Percentiles rank a stretch among this genome's conserved stretches.
Conservation (phyloP, 805 yeast genomes). For the Schizosaccharomyces cryophilus region DNA sequence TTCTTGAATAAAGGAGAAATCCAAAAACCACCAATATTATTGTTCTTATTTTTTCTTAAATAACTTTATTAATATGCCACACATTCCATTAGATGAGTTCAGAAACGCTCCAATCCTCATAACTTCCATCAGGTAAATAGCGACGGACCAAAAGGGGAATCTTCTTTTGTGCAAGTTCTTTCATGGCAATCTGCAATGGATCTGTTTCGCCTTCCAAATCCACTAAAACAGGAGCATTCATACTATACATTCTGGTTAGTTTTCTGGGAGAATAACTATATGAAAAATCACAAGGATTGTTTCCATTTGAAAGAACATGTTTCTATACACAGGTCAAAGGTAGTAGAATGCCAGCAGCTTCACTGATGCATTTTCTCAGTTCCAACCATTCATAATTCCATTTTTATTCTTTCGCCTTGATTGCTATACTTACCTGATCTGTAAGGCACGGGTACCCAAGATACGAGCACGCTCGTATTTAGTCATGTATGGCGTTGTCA, state of each 20-base stretch:
- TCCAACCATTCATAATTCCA: not conserved
- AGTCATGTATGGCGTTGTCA: conserved; percentile 97
- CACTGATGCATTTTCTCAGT: too few species aligned
- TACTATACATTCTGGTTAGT: conserved; percentile 20
- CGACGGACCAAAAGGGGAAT: conserved; percentile 89
- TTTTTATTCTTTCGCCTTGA: not conserved
- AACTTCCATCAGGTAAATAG: conserved; percentile 71
- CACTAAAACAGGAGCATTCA: conserved; percentile 95
- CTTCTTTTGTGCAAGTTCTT: conserved; percentile 81
- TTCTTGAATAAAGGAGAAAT: too few species aligned
- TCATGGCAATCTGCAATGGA: conserved; percentile 92
- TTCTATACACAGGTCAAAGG: not conserved
- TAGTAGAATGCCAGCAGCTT: not conserved
- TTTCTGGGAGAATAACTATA: not conserved
- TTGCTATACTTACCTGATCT: conserved; percentile 22
- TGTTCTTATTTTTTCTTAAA: not conserved
- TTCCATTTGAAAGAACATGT: too few species aligned
- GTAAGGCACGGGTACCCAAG: conserved; percentile 89
- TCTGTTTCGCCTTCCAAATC: conserved; percentile 98
- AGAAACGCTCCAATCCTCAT: conserved; percentile 2
- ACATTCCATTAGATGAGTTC: not conserved
- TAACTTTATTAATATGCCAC: not conserved
- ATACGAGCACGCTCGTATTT: conserved; percentile 95
- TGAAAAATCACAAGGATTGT: too few species aligned
- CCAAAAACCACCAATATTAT: too few species aligned